Percentiles rank a stretch among this genome's conserved stretches.
phyloP scores from a whole-genome alignment of 768 basidiomycete genomes.

The Suillus hirtellus region DNA sequence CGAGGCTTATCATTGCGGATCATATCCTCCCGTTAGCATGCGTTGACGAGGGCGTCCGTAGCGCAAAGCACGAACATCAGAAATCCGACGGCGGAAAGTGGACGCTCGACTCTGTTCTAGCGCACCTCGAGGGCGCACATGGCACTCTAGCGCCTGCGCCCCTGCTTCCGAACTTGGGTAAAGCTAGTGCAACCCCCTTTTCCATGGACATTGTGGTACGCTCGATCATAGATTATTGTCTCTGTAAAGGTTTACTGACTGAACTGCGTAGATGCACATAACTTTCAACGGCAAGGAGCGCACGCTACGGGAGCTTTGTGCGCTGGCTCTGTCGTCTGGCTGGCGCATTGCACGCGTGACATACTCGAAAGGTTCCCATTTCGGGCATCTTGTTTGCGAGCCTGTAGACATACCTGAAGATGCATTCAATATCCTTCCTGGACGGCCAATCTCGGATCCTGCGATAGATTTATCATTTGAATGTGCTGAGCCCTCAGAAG shows the following conservation, averaged over 20 bases:
- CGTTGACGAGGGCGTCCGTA: constrained; percentile 41
- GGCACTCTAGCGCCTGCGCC: constrained; percentile 56
- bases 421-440: constrained; percentile 18
- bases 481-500: constrained; percentile 4
- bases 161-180: constrained; percentile 72
- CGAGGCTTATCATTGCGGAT: constrained; percentile 69
- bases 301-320: constrained; percentile 62
- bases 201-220: constrained; percentile 70
- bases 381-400: constrained; percentile 70
- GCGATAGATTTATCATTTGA: background rate
- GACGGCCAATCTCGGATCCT: background rate
- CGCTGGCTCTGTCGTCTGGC: constrained; percentile 54
- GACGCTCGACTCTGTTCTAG: constrained; percentile 32
- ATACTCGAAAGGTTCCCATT: constrained; percentile 60
- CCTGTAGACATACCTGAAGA: constrained; percentile 54
- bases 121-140: constrained; percentile 52
- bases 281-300: constrained; percentile 71
- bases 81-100: constrained; percentile 22
- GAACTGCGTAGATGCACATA: constrained; percentile 56
- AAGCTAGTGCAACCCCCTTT: constrained; percentile 65
- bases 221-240: background rate
- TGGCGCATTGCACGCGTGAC: constrained; percentile 63
- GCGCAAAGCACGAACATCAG: constrained; percentile 16
- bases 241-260: constrained; percentile 6
- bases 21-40: constrained; percentile 72